Evolutionary conservation across 768 basidiomycete species (phyloP).

Genomic region (Tulasnella sp.): DNA sequence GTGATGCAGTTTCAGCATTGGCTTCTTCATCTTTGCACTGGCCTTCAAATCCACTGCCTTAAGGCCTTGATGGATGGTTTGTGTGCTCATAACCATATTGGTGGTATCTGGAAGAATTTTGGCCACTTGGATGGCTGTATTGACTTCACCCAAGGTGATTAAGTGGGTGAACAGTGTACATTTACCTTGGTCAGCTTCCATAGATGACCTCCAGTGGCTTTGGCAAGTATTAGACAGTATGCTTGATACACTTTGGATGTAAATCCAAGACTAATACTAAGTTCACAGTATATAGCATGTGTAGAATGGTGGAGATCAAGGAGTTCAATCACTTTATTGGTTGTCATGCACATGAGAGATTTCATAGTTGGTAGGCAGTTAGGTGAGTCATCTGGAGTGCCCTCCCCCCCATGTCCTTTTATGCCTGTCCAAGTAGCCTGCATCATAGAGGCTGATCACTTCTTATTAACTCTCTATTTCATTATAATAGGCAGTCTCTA

Average conservation of each 20-base stretch:
- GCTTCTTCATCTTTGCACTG: conserved; percentile 7
- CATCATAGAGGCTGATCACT: too few species aligned
- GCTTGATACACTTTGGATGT: not conserved
- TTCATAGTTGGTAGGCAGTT: too few species aligned
- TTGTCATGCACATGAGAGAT: too few species aligned
- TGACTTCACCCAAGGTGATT: not conserved
- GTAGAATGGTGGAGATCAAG: not conserved
- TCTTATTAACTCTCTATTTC: too few species aligned
- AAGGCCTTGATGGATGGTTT: not conserved
- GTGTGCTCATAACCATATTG: not conserved
- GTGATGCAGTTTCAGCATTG: not conserved
- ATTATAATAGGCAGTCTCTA: too few species aligned
- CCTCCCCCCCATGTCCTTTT: too few species aligned
- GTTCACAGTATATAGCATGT: not conserved
- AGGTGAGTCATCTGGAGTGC: too few species aligned
- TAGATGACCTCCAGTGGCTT: not conserved
- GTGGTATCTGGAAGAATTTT: not conserved
- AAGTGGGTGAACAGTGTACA: not conserved
- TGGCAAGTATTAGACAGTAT: not conserved
- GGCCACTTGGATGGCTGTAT: not conserved
- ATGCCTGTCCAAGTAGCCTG: too few species aligned
- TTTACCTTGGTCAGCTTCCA: not conserved
- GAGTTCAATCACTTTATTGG: not conserved
- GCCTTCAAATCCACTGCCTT: not conserved
- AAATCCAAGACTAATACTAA: not conserved